Evolutionary conservation across 2,329 filamentous ascomycete genomes (phyloP).

Genomic region (Aspergillus floridensis): DNA sequence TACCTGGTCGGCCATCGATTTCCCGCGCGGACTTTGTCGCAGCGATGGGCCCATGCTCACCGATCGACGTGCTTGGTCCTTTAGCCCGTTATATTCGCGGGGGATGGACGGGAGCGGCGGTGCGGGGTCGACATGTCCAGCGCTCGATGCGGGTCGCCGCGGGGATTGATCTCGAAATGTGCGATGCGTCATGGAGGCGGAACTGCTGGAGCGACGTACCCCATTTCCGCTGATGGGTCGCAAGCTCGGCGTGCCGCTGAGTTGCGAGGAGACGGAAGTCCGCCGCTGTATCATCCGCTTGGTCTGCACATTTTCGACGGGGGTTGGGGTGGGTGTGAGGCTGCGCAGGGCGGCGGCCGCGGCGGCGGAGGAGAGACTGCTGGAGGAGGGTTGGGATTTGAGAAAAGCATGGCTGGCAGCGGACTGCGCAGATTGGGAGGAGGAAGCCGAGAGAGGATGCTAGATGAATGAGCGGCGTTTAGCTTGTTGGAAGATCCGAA

Average conservation of each 20-base stretch:
- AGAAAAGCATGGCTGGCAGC: constrained; percentile 81
- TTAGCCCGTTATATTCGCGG: constrained; percentile 39
- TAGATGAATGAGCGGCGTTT: constrained; percentile 6
- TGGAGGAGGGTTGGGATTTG: constrained; percentile 61
- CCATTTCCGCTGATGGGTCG: constrained; percentile 40
- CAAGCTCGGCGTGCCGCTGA: constrained; percentile 47
- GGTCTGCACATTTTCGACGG: constrained; percentile 79
- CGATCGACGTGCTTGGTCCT: constrained; percentile 42
- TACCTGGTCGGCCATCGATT: constrained; percentile 39
- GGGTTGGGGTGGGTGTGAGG: constrained; percentile 72
- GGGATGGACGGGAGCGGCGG: constrained; percentile 78
- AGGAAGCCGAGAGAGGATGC: constrained; percentile 63
- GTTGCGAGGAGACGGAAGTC: constrained; percentile 68
- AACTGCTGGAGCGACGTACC: constrained; percentile 66
- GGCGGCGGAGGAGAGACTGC: constrained; percentile 75
- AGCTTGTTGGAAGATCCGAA: background rate
- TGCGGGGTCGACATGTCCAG: constrained; percentile 49
- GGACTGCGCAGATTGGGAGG: constrained; percentile 71
- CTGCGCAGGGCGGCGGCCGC: constrained; percentile 81
- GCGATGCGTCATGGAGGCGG: constrained; percentile 80
- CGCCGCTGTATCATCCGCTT: constrained; percentile 76
- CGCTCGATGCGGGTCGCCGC: constrained; percentile 43
- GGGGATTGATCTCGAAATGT: constrained; percentile 80
- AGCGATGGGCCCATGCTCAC: constrained; percentile 52
- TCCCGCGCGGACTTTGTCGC: constrained; percentile 47